Conservation (phyloP, 768 basidiomycete genomes). For the Amyloporia xantha region DNA sequence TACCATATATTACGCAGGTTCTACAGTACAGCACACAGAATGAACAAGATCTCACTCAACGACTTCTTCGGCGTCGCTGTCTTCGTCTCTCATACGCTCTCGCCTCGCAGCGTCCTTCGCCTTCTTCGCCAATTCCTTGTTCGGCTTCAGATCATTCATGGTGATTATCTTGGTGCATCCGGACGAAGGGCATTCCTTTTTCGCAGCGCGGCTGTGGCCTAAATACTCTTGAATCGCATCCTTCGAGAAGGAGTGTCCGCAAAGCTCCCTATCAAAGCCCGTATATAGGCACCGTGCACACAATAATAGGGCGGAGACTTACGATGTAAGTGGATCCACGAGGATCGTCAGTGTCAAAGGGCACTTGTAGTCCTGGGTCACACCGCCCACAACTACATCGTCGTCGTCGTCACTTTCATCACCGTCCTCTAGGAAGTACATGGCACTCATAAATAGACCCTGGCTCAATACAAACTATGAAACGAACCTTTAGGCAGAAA, state of each 20-base stretch:
- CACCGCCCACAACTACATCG: slow-evolving; percentile 83
- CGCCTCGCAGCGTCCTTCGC: slow-evolving; percentile 55
- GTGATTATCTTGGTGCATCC: slow-evolving; percentile 62
- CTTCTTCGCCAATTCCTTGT: slow-evolving; percentile 57
- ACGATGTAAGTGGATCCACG: slow-evolving; percentile 80
- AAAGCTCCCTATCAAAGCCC: slow-evolving; percentile 60
- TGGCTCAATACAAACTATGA: not conserved
- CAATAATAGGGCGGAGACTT: slow-evolving; percentile 26
- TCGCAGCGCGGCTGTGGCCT: slow-evolving; percentile 22
- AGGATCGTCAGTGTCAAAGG: slow-evolving; percentile 68
- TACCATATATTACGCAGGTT: too few species aligned
- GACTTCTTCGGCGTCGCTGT: slow-evolving; percentile 38
- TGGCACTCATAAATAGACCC: not conserved
- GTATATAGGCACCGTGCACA: too few species aligned
- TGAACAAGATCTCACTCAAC: slow-evolving; percentile 17
- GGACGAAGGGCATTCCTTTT: slow-evolving; percentile 56
- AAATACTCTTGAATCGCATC: slow-evolving; percentile 66
- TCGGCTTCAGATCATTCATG: slow-evolving; percentile 40
- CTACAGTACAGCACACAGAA: too few species aligned
- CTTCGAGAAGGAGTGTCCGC: slow-evolving; percentile 79
- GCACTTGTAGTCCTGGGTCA: slow-evolving; percentile 78
- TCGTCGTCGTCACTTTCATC: slow-evolving; percentile 83
- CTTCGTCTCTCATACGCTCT: slow-evolving; percentile 29
- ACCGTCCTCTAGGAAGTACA: slow-evolving; percentile 51
- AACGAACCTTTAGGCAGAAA: not conserved